Evolutionary conservation across 768 basidiomycete species (phyloP).

Genomic region (Lyophyllum atratum): DNA sequence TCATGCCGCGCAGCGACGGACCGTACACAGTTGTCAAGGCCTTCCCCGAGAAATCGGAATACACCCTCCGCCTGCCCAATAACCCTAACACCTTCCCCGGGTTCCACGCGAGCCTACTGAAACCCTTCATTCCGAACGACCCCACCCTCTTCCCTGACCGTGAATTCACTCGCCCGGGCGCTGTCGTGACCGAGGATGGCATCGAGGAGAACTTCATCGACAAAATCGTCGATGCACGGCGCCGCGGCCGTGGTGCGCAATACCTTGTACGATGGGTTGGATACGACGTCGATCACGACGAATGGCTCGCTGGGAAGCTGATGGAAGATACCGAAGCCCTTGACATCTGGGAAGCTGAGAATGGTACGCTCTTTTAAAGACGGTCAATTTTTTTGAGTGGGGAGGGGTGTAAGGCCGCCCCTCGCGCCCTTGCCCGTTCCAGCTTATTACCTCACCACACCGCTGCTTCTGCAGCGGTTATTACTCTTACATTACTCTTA

Average conservation of each 20-base stretch:
- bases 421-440: too few species aligned
- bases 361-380: neutral
- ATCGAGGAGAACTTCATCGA: conserved; percentile 25
- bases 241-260: conserved; percentile 20
- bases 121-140: conserved; percentile 6
- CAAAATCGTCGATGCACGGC: conserved; percentile 25
- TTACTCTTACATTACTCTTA: too few species aligned
- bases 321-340: conserved; percentile 22
- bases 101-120: neutral
- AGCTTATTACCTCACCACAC: too few species aligned
- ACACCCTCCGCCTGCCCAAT: conserved; percentile 11
- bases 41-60: conserved; percentile 1
- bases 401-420: too few species aligned
- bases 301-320: conserved; percentile 25
- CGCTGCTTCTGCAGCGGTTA: too few species aligned
- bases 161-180: conserved; percentile 11
- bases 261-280: conserved; percentile 33
- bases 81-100: neutral
- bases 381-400: neutral
- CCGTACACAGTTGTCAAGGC: conserved; percentile 21
- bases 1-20: conserved; percentile 39
- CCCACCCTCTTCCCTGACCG: conserved; percentile 28
- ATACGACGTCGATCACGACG: conserved; percentile 22
- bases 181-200: conserved; percentile 26
- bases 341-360: conserved; percentile 15